A percentile compares a stretch with the other conserved stretches of the same genome.
Conservation (phyloP, 352 stramenopile genomes). For the Globisporangium spinosum region DNA sequence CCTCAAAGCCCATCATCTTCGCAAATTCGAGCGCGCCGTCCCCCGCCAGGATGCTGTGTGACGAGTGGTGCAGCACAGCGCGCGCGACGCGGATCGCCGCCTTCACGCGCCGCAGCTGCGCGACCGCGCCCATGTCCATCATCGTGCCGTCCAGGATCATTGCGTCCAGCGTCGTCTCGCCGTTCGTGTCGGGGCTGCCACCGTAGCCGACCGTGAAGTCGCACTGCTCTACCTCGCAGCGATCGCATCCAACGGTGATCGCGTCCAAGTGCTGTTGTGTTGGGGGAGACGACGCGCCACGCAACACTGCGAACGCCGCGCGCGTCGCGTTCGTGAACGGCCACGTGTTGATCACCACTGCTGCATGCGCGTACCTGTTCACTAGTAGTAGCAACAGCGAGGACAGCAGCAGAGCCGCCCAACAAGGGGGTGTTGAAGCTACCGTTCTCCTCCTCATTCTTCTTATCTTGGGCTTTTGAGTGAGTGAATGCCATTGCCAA, state of each 20-base stretch:
- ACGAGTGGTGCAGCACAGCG: slow-evolving; percentile 86
- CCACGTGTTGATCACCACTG: slow-evolving; percentile 85
- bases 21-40: slow-evolving; percentile 85
- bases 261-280: slow-evolving; percentile 44
- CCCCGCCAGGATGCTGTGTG: slow-evolving; percentile 84
- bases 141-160: slow-evolving; percentile 89
- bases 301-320: slow-evolving; percentile 51
- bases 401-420: slow-evolving; percentile 1
- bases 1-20: slow-evolving; percentile 89
- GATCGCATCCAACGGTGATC: slow-evolving; percentile 66
- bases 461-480: background rate
- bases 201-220: slow-evolving; percentile 89
- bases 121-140: slow-evolving; percentile 86
- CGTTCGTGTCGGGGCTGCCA: slow-evolving; percentile 79
- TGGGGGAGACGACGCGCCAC: background rate
- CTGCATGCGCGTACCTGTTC: slow-evolving; percentile 5
- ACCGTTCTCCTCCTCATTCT: background rate
- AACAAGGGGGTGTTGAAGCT: background rate
- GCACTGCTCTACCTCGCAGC: slow-evolving; percentile 83
- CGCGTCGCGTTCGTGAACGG: slow-evolving; percentile 71
- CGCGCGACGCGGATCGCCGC: slow-evolving; percentile 79
- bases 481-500: background rate
- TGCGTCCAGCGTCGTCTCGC: slow-evolving; percentile 88
- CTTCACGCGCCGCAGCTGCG: slow-evolving; percentile 75
- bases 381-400: background rate